Evolutionary conservation across 1,284 basidiomycete genomes (phyloP).

Genomic region (Coniophora puteana): DNA sequence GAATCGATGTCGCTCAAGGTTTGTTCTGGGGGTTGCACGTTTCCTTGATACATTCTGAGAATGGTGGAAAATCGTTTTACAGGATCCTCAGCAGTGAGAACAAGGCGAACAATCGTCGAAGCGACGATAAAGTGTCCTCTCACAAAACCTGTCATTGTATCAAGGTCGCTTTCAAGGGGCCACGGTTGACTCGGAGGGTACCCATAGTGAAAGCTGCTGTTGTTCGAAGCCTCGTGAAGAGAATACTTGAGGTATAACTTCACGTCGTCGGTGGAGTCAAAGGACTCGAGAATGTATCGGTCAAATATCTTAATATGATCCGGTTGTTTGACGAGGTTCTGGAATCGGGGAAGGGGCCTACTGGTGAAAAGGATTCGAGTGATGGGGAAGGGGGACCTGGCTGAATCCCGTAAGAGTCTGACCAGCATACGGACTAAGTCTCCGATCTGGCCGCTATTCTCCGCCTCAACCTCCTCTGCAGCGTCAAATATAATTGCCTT

Average conservation of each 20-base stretch:
- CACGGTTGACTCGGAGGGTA: slow-evolving; percentile 22
- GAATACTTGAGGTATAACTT: slow-evolving; percentile 13
- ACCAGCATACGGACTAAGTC: slow-evolving; percentile 15
- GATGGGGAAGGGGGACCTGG: slow-evolving; percentile 15
- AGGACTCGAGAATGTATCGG: slow-evolving; percentile 13
- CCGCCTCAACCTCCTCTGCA: slow-evolving; percentile 22
- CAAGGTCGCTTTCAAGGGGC: slow-evolving; percentile 18
- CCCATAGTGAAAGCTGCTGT: slow-evolving; percentile 16
- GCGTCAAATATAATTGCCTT: slow-evolving; percentile 20
- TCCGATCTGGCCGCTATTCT: slow-evolving; percentile 11
- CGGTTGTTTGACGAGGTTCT: slow-evolving; percentile 7
- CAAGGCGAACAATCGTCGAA: slow-evolving; percentile 16
- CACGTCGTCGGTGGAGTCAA: slow-evolving; percentile 16
- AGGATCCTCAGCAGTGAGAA: slow-evolving; percentile 21
- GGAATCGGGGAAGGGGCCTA: slow-evolving; percentile 14
- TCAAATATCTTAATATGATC: slow-evolving; percentile 5
- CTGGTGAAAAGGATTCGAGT: slow-evolving; percentile 17
- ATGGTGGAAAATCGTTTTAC: no score
- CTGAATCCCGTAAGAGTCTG: slow-evolving; percentile 5
- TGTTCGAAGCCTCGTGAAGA: slow-evolving; percentile 9
- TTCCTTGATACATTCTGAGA: no score
- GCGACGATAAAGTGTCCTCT: slow-evolving; percentile 26
- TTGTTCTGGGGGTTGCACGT: no score
- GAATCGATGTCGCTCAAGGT: no score
- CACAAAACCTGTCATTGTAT: slow-evolving; percentile 16